Base-by-base conservation (phyloP, 371 early-diverging fungal species). In the Coemansia sp. region DNA sequence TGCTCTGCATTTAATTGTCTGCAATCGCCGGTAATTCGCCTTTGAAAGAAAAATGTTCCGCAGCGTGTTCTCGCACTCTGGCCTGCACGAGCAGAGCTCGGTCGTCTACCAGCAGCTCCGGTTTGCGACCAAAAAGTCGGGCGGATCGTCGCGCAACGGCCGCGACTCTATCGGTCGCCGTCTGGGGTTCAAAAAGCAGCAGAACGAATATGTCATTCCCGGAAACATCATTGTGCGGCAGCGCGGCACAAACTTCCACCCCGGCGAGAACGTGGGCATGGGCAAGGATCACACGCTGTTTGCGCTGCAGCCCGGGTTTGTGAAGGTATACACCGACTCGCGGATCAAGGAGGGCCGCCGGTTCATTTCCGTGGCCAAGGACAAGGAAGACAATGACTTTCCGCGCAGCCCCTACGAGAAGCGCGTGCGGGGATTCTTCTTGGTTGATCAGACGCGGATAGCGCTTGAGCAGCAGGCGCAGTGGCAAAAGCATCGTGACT, bases 211-310 rank as follows among this genome's bases (percentile, higher is more conserved):
- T 38, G 92, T 92, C 14, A 76, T 89, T 49, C 88, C 95, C 4
- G 96, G 97, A 24, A 89, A 93, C 72, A 94, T 97, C 64, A 87
- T 97, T 63, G 86, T 95, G 50, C 87, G 95, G 57, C 98, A 97
- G 75, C 83, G 94, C 53, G 98, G 98, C 5, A 94, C 93, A 40
- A 79, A 87, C 62, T 94, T 94, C 81, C 92, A 92, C 62, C 87
- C 95, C 2, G 96, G 95, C 8, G 88, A 87, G 61, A 87, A 93
- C 81, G 93, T 90, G 49, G 93, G 90, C 11, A 87, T 92, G 72
- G 95, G 95, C 56, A 87, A 88, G 66, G 98, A 95, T 80, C 94
- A 93, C 78, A 97, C 98, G 12, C 75, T 96, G 49, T 94, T 77
- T 77, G 93, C 96, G 31, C 77, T 90, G 42, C 82, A 83, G 46